Percentiles rank a stretch among this genome's conserved stretches.
These are phyloP conservation scores for Eremothecium gossypii DNA, from an alignment of 1,139 yeast species.

Conservation along the genomic window DNA sequence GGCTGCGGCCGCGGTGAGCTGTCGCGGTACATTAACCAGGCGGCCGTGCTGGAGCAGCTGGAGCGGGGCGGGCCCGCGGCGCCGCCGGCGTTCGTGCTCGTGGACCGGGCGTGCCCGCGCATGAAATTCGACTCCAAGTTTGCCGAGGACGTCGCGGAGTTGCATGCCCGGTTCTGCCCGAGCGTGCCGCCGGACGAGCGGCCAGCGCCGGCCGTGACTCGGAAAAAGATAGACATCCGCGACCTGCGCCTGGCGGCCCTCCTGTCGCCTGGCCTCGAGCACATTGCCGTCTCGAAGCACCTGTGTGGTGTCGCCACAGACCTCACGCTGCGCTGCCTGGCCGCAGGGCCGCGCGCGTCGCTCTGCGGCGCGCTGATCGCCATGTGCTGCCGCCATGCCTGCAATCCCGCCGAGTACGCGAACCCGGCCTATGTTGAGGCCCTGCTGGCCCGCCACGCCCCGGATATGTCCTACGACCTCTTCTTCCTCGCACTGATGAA, in stretches of 20 bases:
- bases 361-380: slow-evolving; percentile 65
- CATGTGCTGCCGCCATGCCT: slow-evolving; percentile 92
- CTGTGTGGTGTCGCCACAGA: slow-evolving; percentile 93
- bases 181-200: slow-evolving; percentile 11
- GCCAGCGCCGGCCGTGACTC: slow-evolving; percentile 32
- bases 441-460: slow-evolving; percentile 23
- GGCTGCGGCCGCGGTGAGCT: slow-evolving; percentile 90
- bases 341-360: slow-evolving; percentile 29
- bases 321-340: slow-evolving; percentile 59
- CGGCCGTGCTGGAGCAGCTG: slow-evolving; percentile 5
- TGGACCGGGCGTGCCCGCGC: slow-evolving; percentile 72
- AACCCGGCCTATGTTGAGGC: slow-evolving; percentile 38
- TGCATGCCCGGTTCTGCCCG: slow-evolving; percentile 7
- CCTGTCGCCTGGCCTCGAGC: slow-evolving; percentile 28
- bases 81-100: slow-evolving; percentile 48
- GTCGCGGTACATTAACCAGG: slow-evolving; percentile 47
- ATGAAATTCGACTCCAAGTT: slow-evolving; percentile 72
- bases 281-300: slow-evolving; percentile 74
- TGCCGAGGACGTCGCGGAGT: slow-evolving; percentile 38
- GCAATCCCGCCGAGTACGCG: slow-evolving; percentile 45
- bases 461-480: slow-evolving; percentile 15
- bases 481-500: slow-evolving; percentile 47
- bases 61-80: slow-evolving; percentile 29
- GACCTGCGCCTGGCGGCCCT: slow-evolving; percentile 51
- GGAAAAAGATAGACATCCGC: slow-evolving; percentile 69